Evolutionary conservation across 495 filamentous ascomycete genomes (phyloP), one percentile per base, ranked within the genome.

Genomic region (Xylona heveae): DNA sequence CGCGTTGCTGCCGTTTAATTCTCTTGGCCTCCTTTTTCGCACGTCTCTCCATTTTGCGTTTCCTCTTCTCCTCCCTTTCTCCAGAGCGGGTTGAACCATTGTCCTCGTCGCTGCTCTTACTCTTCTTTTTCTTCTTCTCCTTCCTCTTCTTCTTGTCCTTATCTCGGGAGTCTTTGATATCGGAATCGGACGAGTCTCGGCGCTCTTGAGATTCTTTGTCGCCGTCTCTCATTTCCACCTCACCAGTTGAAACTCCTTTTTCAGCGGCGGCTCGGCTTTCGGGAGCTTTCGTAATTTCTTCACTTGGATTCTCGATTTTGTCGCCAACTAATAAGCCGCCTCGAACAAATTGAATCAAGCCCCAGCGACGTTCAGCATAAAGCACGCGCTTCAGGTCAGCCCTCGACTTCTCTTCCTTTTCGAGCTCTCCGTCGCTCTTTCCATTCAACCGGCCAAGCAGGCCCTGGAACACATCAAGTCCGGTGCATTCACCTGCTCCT

Each of bases 371-470:
- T 37, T 72, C 64, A 18, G 70, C 56, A 45, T 78, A 82, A 19
- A 69, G 53, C 34, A 64, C 71, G 28, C 74, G 55, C 49, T 71
- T 72, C 20, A 70, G 48, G 38, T 72, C 66, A 15, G 69, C 64
- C 38, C 68, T 54, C 24, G 51, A 59, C 33, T 61, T 55, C 49
- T 67, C 57, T 43, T 92, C 75, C 37, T 64, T 56, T 46, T 69
- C 58, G 31, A 85, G 48, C 34, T 66, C 60, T 17, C 53, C 63
- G 35, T 80, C 76, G 24, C 61, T 68, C 49, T 81, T 90, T 15
- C 85, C 85, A 51, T 94, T 97, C 28, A 97, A 54, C 29, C 85
- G 61, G 28, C 88, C 84, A 13, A 97, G 59, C 1, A 97, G 49
- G 36, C 71, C 71, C 44, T 84, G 78, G 40, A 94, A 81, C 3